Percentiles rank a stretch among this genome's conserved stretches.
These are phyloP conservation scores for Linum trigynum DNA, from an alignment of 345 rosid genomes.

Conservation along the genomic window DNA sequence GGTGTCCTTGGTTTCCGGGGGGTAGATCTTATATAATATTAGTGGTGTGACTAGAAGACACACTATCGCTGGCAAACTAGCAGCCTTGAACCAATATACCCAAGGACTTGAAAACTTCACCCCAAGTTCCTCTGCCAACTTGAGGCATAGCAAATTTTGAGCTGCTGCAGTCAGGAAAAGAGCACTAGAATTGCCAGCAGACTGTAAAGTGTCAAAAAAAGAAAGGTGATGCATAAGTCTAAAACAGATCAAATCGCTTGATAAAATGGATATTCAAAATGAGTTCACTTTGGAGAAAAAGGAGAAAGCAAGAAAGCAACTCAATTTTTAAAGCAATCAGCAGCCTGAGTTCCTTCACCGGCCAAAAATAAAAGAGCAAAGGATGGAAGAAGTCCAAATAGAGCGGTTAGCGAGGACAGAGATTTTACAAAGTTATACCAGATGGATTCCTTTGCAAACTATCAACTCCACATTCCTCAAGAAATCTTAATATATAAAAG, in stretches of 20 bases:
- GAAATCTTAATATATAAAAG: not conserved
- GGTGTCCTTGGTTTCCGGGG: constrained; percentile 92
- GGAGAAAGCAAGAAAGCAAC: not conserved
- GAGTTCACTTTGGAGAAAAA: not conserved
- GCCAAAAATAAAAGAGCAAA: not conserved
- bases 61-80: constrained; percentile 71
- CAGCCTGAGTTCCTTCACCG: not conserved
- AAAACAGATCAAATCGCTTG: not conserved
- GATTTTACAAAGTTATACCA: not conserved
- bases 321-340: not conserved
- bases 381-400: not conserved
- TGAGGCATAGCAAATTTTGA: constrained; percentile 85
- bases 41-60: constrained; percentile 70
- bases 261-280: too few species aligned
- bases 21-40: constrained; percentile 72
- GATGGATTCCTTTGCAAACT: not conserved
- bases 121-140: constrained; percentile 92
- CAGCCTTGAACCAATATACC: constrained; percentile 95
- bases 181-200: constrained; percentile 81
- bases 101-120: constrained; percentile 70
- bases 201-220: constrained; percentile 44
- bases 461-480: not conserved
- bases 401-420: not conserved
- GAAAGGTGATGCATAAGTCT: constrained; percentile 12
- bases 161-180: constrained; percentile 97